Evolutionary conservation across 1,284 basidiomycete species (phyloP).

Genomic region (Puccinia coronata): DNA sequence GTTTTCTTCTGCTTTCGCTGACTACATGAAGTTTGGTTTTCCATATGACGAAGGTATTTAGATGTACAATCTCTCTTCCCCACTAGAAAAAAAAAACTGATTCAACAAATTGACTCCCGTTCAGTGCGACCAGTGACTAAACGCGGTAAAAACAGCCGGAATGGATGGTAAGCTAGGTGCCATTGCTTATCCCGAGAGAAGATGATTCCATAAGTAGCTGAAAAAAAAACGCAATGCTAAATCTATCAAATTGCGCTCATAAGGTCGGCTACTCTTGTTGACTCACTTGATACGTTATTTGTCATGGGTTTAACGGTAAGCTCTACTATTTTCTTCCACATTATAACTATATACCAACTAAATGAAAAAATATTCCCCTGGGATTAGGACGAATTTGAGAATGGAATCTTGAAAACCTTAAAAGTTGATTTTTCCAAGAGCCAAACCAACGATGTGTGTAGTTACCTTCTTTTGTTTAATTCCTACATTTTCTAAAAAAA

Average conservation of each 20-base stretch:
- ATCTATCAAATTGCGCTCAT: background rate
- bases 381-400: conserved; percentile 25
- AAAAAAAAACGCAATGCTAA: background rate
- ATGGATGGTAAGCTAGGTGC: conserved; percentile 37
- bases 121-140: conserved; percentile 43
- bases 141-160: conserved; percentile 28
- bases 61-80: background rate
- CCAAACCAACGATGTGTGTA: conserved; percentile 20
- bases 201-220: background rate
- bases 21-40: conserved; percentile 45
- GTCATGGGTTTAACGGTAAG: conserved; percentile 32
- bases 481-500: background rate
- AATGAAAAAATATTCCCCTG: too few relatives aligned
- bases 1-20: conserved; percentile 38
- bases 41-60: conserved; percentile 40
- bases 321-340: background rate
- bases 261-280: conserved; percentile 48
- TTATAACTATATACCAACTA: background rate
- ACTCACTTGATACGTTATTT: conserved; percentile 41
- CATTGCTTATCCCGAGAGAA: background rate
- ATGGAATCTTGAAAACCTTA: conserved; percentile 30
- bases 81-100: background rate
- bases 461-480: background rate
- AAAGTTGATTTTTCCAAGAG: conserved; percentile 49
- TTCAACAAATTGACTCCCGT: background rate